Evolutionary conservation across 2,329 filamentous ascomycete species (phyloP), one percentile per base, ranked within the genome.

Genomic region (Penicillium sp.): DNA sequence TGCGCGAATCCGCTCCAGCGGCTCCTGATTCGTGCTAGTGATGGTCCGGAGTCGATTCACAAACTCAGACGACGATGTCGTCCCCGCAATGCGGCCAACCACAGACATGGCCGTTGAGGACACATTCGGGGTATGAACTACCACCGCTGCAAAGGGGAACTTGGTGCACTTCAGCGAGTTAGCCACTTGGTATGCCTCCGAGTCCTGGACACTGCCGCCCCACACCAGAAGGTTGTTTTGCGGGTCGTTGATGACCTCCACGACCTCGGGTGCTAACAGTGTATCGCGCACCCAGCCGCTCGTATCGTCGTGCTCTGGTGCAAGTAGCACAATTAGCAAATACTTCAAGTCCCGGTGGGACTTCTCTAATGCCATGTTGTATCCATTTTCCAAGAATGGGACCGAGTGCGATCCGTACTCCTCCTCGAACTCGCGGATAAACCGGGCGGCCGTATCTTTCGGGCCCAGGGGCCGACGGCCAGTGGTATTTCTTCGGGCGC

Each of bases 301-400:
- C 1, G 90, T 97, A 63, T 97, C 91, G 66, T 99, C 94, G 71
- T 99, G 93, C 72, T 97, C 94, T 0, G 92, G 91, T 0, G 92
- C 95, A 46, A 96, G 76, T 13, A 99, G 81, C 4, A 97, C 77
- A 13, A 97, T 87, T n/a, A 97, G 75, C 12, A 99, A 78, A 68
- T 95, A 96, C 68, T 95, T 95, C 49, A 97, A 81, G 29, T 97
- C 91, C 61, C 86, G 87, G 77, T 97, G 97, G 5, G 93, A 91
- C 30, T 87, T 75, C 67, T 99, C 94, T 56, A 96, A 84, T 0
- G 92, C 91, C 73, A 96, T 89, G 4, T 95, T 92, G 67, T 97
- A 94, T 4, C 93, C 91, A 45, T 88, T 89, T 67, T 97, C 92
- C 60, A 88, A 86, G 70, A 95, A 96, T 0, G 88, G 86, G 4